A percentile compares a stretch with the other conserved stretches of the same genome.
These are phyloP conservation scores for Sclerotinia trifoliorum DNA, from an alignment of 2,329 filamentous ascomycete species.

Conservation along the genomic window DNA sequence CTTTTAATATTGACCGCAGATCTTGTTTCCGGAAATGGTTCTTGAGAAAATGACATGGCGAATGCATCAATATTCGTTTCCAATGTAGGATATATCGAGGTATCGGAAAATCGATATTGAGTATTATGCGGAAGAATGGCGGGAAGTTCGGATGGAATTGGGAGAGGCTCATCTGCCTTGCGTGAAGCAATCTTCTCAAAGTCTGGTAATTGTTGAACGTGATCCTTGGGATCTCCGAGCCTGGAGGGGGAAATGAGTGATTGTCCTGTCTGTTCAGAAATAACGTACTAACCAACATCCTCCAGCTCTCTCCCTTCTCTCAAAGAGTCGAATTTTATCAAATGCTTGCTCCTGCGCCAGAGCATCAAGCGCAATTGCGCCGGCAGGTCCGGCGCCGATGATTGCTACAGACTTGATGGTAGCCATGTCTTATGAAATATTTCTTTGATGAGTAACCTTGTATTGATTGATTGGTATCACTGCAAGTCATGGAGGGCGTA, in stretches of 20 bases:
- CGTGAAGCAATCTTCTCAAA: slow-evolving; percentile 49
- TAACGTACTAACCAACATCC: slow-evolving; percentile 56
- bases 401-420: slow-evolving; percentile 50
- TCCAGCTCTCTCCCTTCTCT: slow-evolving; percentile 57
- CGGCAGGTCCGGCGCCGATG: slow-evolving; percentile 60
- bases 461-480: background rate
- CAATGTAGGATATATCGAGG: slow-evolving; percentile 60
- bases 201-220: slow-evolving; percentile 44
- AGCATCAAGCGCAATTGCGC: slow-evolving; percentile 60
- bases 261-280: background rate
- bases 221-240: slow-evolving; percentile 44
- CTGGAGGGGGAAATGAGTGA: slow-evolving; percentile 36
- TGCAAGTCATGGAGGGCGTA: background rate
- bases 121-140: slow-evolving; percentile 44
- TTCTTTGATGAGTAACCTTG: background rate
- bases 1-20: slow-evolving; percentile 45
- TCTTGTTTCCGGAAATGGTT: slow-evolving; percentile 49
- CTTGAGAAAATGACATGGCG: slow-evolving; percentile 60
- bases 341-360: slow-evolving; percentile 58
- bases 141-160: slow-evolving; percentile 50
- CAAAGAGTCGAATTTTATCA: slow-evolving; percentile 60
- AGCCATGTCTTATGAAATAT: slow-evolving; percentile 26
- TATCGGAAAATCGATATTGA: slow-evolving; percentile 54
- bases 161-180: slow-evolving; percentile 50
- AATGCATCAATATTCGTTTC: slow-evolving; percentile 62